Evolutionary conservation across 2,329 filamentous ascomycete genomes (phyloP).

Genomic region (Monilinia fructicola): DNA sequence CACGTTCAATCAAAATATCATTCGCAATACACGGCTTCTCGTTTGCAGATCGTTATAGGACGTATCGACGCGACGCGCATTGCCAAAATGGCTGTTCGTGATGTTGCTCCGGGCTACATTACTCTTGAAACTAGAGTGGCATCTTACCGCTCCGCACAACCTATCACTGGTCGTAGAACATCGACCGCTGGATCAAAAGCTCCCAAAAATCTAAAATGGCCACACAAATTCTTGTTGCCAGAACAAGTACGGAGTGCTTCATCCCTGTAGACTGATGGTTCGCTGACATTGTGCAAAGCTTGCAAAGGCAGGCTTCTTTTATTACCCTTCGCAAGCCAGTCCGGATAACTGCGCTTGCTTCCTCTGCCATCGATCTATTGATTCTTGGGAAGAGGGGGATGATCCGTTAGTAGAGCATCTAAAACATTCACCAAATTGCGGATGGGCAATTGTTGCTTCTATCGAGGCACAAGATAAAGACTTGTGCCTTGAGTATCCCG

Average conservation of each 20-base stretch:
- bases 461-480: slow-evolving; percentile 62
- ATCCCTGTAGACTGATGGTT: not conserved
- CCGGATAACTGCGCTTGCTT: slow-evolving; percentile 91
- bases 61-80: slow-evolving; percentile 16
- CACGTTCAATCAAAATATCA: not conserved
- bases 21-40: no score
- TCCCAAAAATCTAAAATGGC: slow-evolving; percentile 68
- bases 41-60: not conserved
- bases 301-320: slow-evolving; percentile 89
- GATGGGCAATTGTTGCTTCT: slow-evolving; percentile 75
- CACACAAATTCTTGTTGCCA: slow-evolving; percentile 67
- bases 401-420: slow-evolving; percentile 82
- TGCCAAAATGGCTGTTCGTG: slow-evolving; percentile 33
- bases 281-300: slow-evolving; percentile 56
- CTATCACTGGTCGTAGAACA: slow-evolving; percentile 65
- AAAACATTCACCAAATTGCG: slow-evolving; percentile 77
- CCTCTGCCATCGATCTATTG: slow-evolving; percentile 77
- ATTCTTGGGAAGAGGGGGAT: slow-evolving; percentile 89
- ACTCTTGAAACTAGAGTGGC: slow-evolving; percentile 75
- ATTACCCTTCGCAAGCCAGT: slow-evolving; percentile 69
- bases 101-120: slow-evolving; percentile 49
- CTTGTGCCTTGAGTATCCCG: slow-evolving; percentile 70
- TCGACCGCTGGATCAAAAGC: slow-evolving; percentile 63
- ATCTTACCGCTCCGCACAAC: slow-evolving; percentile 70
- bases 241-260: slow-evolving; percentile 54